Evolutionary conservation across 148 eudicot species (phyloP).

Genomic region (Silene uniflora): DNA sequence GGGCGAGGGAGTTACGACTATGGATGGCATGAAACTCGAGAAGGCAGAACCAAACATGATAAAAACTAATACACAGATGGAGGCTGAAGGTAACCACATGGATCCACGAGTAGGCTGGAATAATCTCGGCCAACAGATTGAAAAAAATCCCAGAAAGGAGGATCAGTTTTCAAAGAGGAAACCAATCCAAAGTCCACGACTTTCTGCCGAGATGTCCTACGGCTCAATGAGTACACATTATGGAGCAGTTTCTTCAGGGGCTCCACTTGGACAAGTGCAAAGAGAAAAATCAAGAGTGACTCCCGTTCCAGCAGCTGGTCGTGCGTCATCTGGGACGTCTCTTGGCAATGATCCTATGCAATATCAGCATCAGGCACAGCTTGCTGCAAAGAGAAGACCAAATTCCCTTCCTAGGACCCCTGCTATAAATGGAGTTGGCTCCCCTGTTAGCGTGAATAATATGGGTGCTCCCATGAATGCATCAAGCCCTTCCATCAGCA

Average conservation of each 20-base stretch:
- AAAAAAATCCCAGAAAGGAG: constrained; percentile 67
- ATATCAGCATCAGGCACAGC: constrained; percentile 68
- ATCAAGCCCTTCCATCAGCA: constrained; percentile 75
- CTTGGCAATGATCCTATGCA: constrained; percentile 74
- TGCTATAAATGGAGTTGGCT: constrained; percentile 71
- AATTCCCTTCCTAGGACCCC: constrained; percentile 71
- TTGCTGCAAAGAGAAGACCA: constrained; percentile 62
- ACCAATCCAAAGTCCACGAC: constrained; percentile 73
- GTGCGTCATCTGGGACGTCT: constrained; percentile 60
- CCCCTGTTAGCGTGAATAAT: constrained; percentile 84
- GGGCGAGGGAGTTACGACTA: constrained; percentile 60
- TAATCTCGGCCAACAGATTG: constrained; percentile 49
- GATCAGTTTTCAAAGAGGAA: constrained; percentile 62
- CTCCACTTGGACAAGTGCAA: constrained; percentile 46
- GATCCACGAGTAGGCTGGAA: constrained; percentile 63
- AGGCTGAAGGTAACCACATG: constrained; percentile 42
- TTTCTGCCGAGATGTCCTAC: constrained; percentile 72
- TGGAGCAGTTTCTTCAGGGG: constrained; percentile 61
- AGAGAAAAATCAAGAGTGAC: constrained; percentile 67
- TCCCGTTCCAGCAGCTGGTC: constrained; percentile 53
- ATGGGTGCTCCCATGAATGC: constrained; percentile 67
- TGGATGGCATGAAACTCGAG: constrained; percentile 56
- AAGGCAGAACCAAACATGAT: constrained; percentile 40
- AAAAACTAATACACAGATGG: constrained; percentile 48
- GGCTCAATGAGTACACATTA: constrained; percentile 68